Evolutionary conservation across 192 early-diverging fungal species (phyloP).

Genomic region (Chytriomyces sp.): DNA sequence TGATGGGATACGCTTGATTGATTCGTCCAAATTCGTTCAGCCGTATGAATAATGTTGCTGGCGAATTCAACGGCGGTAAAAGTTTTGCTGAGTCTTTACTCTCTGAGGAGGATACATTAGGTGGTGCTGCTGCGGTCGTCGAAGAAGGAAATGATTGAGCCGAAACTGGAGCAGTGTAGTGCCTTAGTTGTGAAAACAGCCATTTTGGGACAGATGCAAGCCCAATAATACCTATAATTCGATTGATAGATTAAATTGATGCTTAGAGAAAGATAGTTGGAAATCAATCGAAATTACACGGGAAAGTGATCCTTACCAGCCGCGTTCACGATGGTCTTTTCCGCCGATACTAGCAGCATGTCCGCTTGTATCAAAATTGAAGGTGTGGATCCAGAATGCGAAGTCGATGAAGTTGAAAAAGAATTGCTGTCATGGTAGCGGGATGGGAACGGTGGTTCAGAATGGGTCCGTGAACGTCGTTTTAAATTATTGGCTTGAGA

Average conservation of each 20-base stretch:
- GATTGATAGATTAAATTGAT: background rate
- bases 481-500: too few species aligned
- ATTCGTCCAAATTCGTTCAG: constrained; percentile 45
- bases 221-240: background rate
- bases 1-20: constrained; percentile 37
- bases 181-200: background rate
- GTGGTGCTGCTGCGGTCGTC: background rate
- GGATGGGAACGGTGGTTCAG: too few species aligned
- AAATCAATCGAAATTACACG: background rate
- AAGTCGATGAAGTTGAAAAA: too few species aligned
- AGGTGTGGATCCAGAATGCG: too few species aligned
- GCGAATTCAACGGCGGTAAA: background rate
- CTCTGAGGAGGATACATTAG: background rate
- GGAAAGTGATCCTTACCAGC: background rate
- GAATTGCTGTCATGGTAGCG: too few species aligned
- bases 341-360: background rate
- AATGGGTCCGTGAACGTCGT: too few species aligned
- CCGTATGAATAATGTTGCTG: constrained; percentile 24
- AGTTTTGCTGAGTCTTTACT: background rate
- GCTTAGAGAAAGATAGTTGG: background rate
- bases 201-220: background rate
- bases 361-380: background rate
- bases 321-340: background rate
- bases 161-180: background rate
- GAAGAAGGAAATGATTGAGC: background rate